A percentile compares a stretch with the other conserved stretches of the same genome.
phyloP scores from a whole-genome alignment of 495 filamentous ascomycete species.

The Penicillium salamii region DNA sequence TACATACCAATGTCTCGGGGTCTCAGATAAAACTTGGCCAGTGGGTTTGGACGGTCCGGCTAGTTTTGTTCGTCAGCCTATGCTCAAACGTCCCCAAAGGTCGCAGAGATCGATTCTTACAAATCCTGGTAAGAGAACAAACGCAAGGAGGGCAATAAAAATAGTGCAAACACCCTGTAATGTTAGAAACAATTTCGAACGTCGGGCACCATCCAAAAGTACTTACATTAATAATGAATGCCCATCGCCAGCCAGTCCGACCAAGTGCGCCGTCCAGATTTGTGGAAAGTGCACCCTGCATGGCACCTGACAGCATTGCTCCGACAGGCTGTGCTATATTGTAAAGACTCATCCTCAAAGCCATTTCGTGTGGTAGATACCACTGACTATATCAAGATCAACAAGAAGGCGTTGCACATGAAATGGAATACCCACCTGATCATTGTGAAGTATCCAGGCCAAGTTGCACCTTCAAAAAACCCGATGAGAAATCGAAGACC shows the following conservation, averaged over 20 bases:
- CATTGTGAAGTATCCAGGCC: slow-evolving; percentile 18
- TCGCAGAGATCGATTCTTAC: slow-evolving; percentile 1
- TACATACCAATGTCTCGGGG: slow-evolving; percentile 9
- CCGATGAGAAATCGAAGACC: slow-evolving; percentile 17
- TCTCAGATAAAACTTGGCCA: slow-evolving; percentile 10
- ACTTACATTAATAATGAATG: slow-evolving; percentile 20
- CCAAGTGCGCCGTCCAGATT: slow-evolving; percentile 15
- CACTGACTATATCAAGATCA: slow-evolving; percentile 13
- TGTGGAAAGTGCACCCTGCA: slow-evolving; percentile 23
- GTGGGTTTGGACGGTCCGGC: slow-evolving; percentile 12
- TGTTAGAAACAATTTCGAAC: background rate
- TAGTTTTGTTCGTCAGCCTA: background rate
- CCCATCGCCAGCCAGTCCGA: slow-evolving; percentile 21
- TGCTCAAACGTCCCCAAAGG: background rate
- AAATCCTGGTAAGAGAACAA: slow-evolving; percentile 13
- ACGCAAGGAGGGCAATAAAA: slow-evolving; percentile 13
- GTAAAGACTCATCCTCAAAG: slow-evolving; percentile 16
- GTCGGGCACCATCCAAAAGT: background rate
- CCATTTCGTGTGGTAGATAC: slow-evolving; percentile 16
- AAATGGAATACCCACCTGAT: slow-evolving; percentile 8
- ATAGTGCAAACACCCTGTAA: slow-evolving; percentile 16
- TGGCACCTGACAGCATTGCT: slow-evolving; percentile 24
- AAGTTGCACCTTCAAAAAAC: slow-evolving; percentile 15
- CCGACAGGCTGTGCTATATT: slow-evolving; percentile 20
- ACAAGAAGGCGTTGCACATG: background rate